Evolutionary conservation across 306 rosid genomes (phyloP).

Genomic region (Sechiopsis laciniata): DNA sequence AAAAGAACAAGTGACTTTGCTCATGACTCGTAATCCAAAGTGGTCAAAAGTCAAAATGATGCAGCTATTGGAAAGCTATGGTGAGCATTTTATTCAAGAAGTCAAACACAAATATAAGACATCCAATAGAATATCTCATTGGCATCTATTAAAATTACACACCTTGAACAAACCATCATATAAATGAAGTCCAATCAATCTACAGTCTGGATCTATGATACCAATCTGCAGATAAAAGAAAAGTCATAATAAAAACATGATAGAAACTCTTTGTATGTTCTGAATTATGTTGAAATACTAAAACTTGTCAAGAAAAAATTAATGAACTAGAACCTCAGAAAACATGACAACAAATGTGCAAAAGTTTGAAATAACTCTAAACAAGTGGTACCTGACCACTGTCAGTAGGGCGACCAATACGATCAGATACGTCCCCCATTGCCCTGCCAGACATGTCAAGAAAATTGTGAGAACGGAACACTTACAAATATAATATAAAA

Average conservation of each 20-base stretch:
- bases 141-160: conserved; percentile 22
- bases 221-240: conserved; percentile 66
- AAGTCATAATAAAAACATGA: conserved; percentile 7
- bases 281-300: conserved; percentile 2
- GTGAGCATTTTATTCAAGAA: not conserved
- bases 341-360: conserved; percentile 1
- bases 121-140: conserved; percentile 9
- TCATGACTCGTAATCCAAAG: conserved; percentile 18
- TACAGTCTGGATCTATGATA: conserved; percentile 93
- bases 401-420: conserved; percentile 96
- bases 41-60: conserved; percentile 10
- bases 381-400: conserved; percentile 68
- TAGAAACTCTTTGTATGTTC: not conserved
- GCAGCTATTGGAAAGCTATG: not conserved
- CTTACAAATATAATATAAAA: not conserved
- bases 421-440: conserved; percentile 98
- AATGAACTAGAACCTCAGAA: conserved; percentile 9
- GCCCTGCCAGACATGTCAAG: conserved; percentile 45
- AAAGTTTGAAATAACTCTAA: conserved; percentile 12
- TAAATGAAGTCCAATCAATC: conserved; percentile 93
- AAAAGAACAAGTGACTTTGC: conserved; percentile 22
- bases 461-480: not conserved
- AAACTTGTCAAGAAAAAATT: conserved; percentile 11
- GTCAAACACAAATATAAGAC: not conserved
- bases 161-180: conserved; percentile 96